Evolutionary conservation across 352 stramenopile species (phyloP), one percentile per base, ranked within the genome.

Genomic region (Phytophthora capsici): DNA sequence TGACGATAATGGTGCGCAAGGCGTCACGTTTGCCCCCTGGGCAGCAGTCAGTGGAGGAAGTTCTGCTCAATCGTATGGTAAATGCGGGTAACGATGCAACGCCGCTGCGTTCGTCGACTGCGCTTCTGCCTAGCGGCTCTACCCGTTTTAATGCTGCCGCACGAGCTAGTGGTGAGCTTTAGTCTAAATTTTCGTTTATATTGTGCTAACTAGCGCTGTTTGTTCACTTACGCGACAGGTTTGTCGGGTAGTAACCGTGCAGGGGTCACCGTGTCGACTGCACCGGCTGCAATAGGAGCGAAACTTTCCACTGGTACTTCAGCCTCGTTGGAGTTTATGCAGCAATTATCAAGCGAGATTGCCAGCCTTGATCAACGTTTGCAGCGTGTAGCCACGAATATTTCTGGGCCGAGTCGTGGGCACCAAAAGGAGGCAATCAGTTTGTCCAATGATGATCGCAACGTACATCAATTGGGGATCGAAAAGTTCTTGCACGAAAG

Each of bases 11-110:
- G 83, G 82, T 91, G 63, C 75, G 82, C 4, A 88, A 86, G 52
- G 71, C 77, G 19, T 78, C 75, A 16, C 73, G 71, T 0, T 72
- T 94, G 50, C 63, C 77, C n/a, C 74, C 85, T 4, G 78, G 71
- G 32, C 66, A 69, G 54, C 86, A 69, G 63, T 90, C 82, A 3
- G 65, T 94, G 37, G 86, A 94, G 58, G 83, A 94, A 55, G 69
- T 94, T 17, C 34, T 94, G 43, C 64, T 92, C 9, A 59, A 78
- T 16, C 78, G 86, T 12, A 71, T 86, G 34, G 74, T 71, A 4
- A 74, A 71, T 57, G 55, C 44, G 13, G 44, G 55, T 6, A 66
- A 23, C 2, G 46, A 52, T 17, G 37, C 45, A 22, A 13, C 6
- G 10, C 32, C 26, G 25, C 26, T 4, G 7, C 47, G 56, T 6